phyloP scores from a whole-genome alignment of 176 grass and related monocot genomes.

The Microstegium vimineum region DNA sequence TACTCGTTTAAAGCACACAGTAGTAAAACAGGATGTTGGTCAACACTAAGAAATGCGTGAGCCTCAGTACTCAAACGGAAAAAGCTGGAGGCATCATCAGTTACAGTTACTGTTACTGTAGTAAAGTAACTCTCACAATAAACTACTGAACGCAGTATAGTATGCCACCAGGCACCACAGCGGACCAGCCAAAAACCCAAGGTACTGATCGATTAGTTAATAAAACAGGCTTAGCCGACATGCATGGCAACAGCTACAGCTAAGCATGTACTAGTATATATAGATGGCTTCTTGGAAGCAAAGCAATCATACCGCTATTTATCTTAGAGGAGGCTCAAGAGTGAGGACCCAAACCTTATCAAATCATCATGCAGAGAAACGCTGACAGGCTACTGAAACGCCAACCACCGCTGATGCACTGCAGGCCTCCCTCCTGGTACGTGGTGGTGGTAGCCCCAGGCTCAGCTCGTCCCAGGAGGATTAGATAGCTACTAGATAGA shows the following conservation, averaged over 20 bases:
- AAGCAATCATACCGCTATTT: background rate
- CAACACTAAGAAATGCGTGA: background rate
- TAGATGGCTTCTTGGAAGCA: constrained; percentile 15
- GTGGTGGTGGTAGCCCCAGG: too few species aligned
- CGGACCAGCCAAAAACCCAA: too few species aligned
- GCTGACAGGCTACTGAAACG: constrained; percentile 22
- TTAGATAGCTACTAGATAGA: too few species aligned
- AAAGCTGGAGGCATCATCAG: background rate
- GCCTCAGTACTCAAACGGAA: constrained; percentile 1
- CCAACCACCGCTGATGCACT: too few species aligned
- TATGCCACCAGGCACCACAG: background rate
- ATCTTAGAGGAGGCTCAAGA: background rate
- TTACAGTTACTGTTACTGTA: background rate
- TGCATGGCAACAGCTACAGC: constrained; percentile 13
- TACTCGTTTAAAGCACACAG: constrained; percentile 12
- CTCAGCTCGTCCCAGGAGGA: too few species aligned
- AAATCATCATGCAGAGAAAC: constrained; percentile 26
- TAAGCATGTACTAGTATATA: background rate
- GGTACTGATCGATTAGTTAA: background rate
- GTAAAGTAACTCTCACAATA: background rate
- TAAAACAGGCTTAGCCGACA: constrained; percentile 1
- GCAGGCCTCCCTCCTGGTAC: too few species aligned
- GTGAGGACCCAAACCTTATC: constrained; percentile 38
- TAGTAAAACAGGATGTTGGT: constrained; percentile 18
- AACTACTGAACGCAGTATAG: background rate